These are phyloP conservation scores for Sclerotinia glacialis DNA, from an alignment of 2,329 filamentous ascomycete species.

Conservation along the genomic window DNA sequence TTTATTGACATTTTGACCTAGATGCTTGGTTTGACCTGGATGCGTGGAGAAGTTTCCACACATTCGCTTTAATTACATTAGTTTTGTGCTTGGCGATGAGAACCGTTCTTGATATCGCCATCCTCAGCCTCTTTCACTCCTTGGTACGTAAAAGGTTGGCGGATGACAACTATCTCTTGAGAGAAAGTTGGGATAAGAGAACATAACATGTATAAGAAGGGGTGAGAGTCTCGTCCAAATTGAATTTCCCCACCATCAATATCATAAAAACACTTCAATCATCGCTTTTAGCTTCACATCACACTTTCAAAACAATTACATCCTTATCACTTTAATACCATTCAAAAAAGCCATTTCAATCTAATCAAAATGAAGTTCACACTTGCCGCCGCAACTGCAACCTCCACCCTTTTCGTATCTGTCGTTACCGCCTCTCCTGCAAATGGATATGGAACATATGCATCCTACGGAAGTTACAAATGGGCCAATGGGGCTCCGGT, in stretches of 20 bases:
- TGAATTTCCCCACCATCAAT: conserved; percentile 7
- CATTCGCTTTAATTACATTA: background rate
- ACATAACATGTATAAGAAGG: conserved; percentile 2
- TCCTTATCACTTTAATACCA: background rate
- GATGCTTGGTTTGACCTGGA: background rate
- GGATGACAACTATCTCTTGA: background rate
- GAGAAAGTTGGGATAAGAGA: too few species aligned
- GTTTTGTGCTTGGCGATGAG: background rate
- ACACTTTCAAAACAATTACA: background rate
- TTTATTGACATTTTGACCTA: background rate
- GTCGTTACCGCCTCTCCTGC: background rate
- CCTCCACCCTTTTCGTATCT: background rate
- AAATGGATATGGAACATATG: conserved; percentile 1
- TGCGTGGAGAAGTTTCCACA: background rate
- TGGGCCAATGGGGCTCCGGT: background rate
- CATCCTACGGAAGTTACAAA: conserved; percentile 10
- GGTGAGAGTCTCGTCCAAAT: background rate
- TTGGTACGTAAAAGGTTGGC: background rate
- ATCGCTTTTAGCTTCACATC: background rate
- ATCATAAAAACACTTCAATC: background rate
- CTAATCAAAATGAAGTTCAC: conserved; percentile 21
- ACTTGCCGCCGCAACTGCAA: background rate
- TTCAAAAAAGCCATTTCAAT: background rate
- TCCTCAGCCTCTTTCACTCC: background rate
- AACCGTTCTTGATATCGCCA: background rate